Base-by-base conservation (phyloP, 768 basidiomycete species). In the Tulasnella sp. region DNA sequence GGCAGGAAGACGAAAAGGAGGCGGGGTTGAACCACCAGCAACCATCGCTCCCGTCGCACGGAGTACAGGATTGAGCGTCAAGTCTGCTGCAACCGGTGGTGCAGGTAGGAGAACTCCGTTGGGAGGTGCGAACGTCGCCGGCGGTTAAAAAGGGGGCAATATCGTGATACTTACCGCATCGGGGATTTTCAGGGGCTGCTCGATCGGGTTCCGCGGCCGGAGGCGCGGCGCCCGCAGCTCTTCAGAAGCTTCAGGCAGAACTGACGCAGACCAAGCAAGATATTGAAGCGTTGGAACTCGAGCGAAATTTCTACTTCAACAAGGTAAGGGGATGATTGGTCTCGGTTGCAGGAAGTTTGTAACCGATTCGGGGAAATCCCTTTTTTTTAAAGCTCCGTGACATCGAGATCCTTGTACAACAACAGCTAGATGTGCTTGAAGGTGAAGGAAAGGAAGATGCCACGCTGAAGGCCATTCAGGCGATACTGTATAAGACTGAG, bases 221-320 rank as follows among this genome's bases (percentile, higher is more conserved):
- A 74, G 86, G 86, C 82, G 84, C 84, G 72, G 84, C 86, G 44
- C 83, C 84, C 71, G 48, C 83, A 81, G 81, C 83, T 38, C 79
- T 80, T 27, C 80, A 82, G 81, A 88, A 88, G 58, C 86, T 97
- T 78, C 93, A 93, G 81, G 86, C 87, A 0, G 95, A 98, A 85
- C 87, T 98, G 78, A 89, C 90, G 81, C 98, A 99, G 81, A 88
- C 98, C 87, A 90, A 90, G 46, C 85, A 87, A 0, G 93, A 95
- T 83, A 87, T 98, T 81, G 96, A 97, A 84, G 94, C 94, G 1
- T 87, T 99, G 52, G 96, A 99, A 88, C 98, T 96, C 88, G 98
- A 99, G 86, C 88, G 97, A 71, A 97, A 99, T 85, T 99, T 99
- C 85, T 99, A 99, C 86, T 99, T 99, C 85, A 92, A 93, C 83